Base-by-base conservation (phyloP, 2,329 filamentous ascomycete genomes). In the Cordyceps cicadae region DNA sequence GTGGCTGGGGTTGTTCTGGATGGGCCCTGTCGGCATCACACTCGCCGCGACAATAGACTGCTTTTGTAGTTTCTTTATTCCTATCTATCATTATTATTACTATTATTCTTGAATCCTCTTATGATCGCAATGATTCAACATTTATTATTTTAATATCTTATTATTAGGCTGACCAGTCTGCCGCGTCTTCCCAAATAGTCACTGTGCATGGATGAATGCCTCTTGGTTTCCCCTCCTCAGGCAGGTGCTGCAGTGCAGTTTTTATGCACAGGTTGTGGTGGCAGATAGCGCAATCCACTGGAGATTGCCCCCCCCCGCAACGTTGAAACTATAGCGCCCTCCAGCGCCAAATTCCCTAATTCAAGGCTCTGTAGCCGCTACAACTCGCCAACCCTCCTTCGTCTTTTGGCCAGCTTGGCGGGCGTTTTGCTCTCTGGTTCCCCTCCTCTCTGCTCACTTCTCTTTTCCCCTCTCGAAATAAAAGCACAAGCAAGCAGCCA, bases 1-100 rank as follows among this genome's bases (percentile, higher is more conserved):
- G 43, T 57, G 54, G 54, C 54, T 57, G 43, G 54, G 54, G 43
- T 39, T 49, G 54, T 49, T 19, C 48, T 57, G 48, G 54, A 43
- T 39, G 37, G 24, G 43, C 43, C 34, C 9, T 37, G 34, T 37
- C 34, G 34, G 34, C 4, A 37, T 11, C 34, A 37, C 8, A 37
- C 34, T 37, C 34, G 15, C 39, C 14, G 19, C 43, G 43, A 46
- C 43, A 46, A 45, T 7, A 46, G 43, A 11, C 41, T 43, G 41
- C 3, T 19, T 46, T 46, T 45, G n/a, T n/a, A 17, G 12, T 19
- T 34, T 37, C 12, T 2, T n/a, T n/a, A n/a, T n/a, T n/a, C 12
- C 24, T 24, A 24, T 24, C 4, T 37, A 37, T 24, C 11, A 26
- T n/a, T 15, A 7, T 46, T 24, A 24, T 32, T 39, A 17, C 32